A percentile compares a stretch with the other conserved stretches of the same genome.
These are phyloP conservation scores for Corylus heterophylla DNA, from an alignment of 306 rosid species.

Conservation along the genomic window DNA sequence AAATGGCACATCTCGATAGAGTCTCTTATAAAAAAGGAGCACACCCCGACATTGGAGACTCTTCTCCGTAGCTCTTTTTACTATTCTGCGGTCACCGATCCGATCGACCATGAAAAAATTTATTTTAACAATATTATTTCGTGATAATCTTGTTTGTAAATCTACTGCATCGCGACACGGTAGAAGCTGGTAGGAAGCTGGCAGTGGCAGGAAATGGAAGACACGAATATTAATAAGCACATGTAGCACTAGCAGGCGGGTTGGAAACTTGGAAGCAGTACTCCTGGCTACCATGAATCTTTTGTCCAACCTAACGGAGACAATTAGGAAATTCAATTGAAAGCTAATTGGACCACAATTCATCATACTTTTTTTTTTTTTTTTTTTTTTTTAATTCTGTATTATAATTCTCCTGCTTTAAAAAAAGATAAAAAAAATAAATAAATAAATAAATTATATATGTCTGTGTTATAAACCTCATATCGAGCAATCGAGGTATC, in stretches of 20 bases:
- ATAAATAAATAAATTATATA: no score
- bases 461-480: neutral
- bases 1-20: no score
- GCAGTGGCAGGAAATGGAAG: conserved; percentile 8
- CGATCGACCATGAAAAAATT: no score
- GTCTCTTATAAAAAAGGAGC: no score
- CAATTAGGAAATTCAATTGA: neutral
- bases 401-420: neutral
- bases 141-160: neutral
- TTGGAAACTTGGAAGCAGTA: neutral
- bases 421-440: no score
- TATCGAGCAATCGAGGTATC: no score
- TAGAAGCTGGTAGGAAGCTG: conserved; percentile 16
- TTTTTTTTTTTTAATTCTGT: neutral
- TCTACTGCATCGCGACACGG: neutral
- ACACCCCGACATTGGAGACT: no score
- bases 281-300: neutral
- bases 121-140: no score
- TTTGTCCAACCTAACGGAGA: conserved; percentile 13
- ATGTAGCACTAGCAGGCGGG: neutral
- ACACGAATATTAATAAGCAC: neutral
- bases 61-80: no score
- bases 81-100: no score
- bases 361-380: neutral
- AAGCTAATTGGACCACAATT: neutral